Percentiles rank a stretch among this genome's conserved stretches.
Evolutionary conservation across 768 basidiomycete genomes (phyloP).

Genomic region (Naganishia randhawae): DNA sequence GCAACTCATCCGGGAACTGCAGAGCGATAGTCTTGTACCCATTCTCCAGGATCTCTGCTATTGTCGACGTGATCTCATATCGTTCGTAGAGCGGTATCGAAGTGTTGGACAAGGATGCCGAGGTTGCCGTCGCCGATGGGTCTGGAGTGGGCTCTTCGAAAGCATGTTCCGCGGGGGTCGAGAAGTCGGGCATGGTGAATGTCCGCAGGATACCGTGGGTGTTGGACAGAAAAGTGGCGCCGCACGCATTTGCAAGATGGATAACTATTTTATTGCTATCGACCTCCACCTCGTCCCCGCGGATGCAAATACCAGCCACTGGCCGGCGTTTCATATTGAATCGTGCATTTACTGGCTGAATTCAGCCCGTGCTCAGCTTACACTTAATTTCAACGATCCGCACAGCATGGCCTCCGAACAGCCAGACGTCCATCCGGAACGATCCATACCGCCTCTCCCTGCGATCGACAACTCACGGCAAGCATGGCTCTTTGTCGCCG

Average conservation of each 20-base stretch:
- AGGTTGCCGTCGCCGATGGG: not conserved
- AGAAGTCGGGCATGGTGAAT: constrained; percentile 40
- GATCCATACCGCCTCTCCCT: constrained; percentile 30
- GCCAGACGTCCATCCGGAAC: not conserved
- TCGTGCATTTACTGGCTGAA: too few species aligned
- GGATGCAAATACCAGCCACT: not conserved
- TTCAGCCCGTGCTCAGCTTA: too few species aligned
- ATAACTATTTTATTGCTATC: not conserved
- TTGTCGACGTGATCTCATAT: constrained; percentile 27
- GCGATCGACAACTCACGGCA: constrained; percentile 26
- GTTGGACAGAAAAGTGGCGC: not conserved
- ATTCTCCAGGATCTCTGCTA: constrained; percentile 51
- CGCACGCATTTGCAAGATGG: constrained; percentile 21
- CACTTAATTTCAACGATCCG: not conserved
- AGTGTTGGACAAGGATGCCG: constrained; percentile 17
- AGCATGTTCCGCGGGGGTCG: constrained; percentile 47
- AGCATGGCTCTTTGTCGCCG: constrained; percentile 34
- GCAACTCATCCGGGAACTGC: constrained; percentile 91
- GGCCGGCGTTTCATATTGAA: too few species aligned
- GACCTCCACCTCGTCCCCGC: not conserved
- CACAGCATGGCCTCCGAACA: not conserved
- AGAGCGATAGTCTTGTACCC: constrained; percentile 59
- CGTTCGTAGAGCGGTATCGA: constrained; percentile 21
- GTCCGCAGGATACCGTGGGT: too few species aligned
- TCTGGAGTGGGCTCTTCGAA: constrained; percentile 34